Percentiles rank a stretch among this genome's conserved stretches.
phyloP scores from a whole-genome alignment of 305 asterid genomes.

The Stenogyne calaminthoides region DNA sequence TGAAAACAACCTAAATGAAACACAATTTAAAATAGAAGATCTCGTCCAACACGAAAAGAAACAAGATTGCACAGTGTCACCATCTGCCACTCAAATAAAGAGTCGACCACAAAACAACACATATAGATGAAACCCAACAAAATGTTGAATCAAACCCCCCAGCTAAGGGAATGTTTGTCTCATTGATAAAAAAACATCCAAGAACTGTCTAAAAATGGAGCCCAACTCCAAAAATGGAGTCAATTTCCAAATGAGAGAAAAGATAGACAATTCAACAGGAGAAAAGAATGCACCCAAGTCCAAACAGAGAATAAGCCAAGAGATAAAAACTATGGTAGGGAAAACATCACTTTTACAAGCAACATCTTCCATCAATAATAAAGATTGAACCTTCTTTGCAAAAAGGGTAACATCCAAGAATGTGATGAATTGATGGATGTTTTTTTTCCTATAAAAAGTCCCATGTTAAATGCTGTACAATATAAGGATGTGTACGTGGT shows the following conservation, averaged over 20 bases:
- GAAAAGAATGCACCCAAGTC: conserved; percentile 19
- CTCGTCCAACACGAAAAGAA: too few species aligned
- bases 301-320: conserved; percentile 38
- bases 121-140: conserved; percentile 27
- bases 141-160: conserved; percentile 30
- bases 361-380: conserved; percentile 26
- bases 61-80: conserved; percentile 11
- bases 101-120: neutral
- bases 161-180: conserved; percentile 44
- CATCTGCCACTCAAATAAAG: conserved; percentile 23
- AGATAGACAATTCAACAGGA: conserved; percentile 9
- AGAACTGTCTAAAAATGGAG: conserved; percentile 38
- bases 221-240: conserved; percentile 30
- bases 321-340: conserved; percentile 1
- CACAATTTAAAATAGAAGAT: too few species aligned
- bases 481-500: too few species aligned
- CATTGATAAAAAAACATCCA: conserved; percentile 29
- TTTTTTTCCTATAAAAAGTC: neutral
- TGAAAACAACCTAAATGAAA: too few species aligned
- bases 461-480: too few species aligned
- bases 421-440: conserved; percentile 15
- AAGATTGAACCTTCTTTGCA: conserved; percentile 9
- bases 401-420: conserved; percentile 17
- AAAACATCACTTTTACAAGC: conserved; percentile 25
- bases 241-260: conserved; percentile 28